A percentile compares a stretch with the other conserved stretches of the same genome.
Evolutionary conservation across 2,329 filamentous ascomycete species (phyloP).

Genomic region (Metarhizium album): DNA sequence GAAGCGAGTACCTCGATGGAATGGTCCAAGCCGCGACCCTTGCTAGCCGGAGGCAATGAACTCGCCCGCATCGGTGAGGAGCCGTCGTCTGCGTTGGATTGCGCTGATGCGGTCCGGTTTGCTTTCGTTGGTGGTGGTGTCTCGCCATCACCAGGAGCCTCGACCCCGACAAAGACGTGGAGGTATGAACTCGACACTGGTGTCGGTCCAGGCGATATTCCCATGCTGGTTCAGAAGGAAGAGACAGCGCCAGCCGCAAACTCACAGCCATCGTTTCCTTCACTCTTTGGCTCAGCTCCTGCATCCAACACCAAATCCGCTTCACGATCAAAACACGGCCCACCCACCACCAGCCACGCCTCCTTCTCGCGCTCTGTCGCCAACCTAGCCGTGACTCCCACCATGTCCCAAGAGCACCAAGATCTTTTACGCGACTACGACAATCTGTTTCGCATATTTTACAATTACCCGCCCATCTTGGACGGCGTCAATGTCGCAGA

Average conservation of each 20-base stretch:
- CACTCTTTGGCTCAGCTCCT: slow-evolving; percentile 22
- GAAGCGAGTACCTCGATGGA: slow-evolving; percentile 73
- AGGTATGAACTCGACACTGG: slow-evolving; percentile 79
- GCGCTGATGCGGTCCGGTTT: slow-evolving; percentile 8
- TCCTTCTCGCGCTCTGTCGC: slow-evolving; percentile 79
- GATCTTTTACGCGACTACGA: slow-evolving; percentile 87
- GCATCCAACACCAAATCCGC: slow-evolving; percentile 43
- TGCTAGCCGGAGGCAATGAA: slow-evolving; percentile 26
- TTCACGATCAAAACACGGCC: slow-evolving; percentile 20
- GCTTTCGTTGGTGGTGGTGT: slow-evolving; percentile 1
- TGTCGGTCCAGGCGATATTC: slow-evolving; percentile 61
- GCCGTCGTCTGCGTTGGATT: slow-evolving; percentile 13
- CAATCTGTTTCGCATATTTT: slow-evolving; percentile 91
- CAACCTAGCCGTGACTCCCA: slow-evolving; percentile 49
- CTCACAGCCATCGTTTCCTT: slow-evolving; percentile 13
- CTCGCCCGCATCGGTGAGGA: slow-evolving; percentile 45
- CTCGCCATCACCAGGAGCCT: not conserved
- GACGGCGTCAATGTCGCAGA: slow-evolving; percentile 84
- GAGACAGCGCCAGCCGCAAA: slow-evolving; percentile 15
- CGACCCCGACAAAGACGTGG: slow-evolving; percentile 50
- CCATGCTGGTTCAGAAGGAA: slow-evolving; percentile 79
- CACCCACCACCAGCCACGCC: slow-evolving; percentile 33
- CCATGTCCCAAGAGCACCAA: slow-evolving; percentile 49
- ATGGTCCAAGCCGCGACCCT: slow-evolving; percentile 40
- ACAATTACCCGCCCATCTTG: slow-evolving; percentile 77